phyloP scores from a whole-genome alignment of 768 basidiomycete genomes.

The Termitomyces eurrhizus region DNA sequence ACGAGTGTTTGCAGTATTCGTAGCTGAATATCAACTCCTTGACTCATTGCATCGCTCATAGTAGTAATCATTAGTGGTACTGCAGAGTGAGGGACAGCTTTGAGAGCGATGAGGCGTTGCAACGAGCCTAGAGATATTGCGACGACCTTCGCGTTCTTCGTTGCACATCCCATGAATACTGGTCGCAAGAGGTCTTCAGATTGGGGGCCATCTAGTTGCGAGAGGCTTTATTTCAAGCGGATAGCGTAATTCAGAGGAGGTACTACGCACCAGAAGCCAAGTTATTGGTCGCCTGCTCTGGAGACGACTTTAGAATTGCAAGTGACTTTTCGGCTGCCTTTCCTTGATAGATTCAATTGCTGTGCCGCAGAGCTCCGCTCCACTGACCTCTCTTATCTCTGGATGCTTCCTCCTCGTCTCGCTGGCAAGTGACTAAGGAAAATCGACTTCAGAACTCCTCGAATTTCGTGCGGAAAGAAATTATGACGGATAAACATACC shows the following conservation, averaged over 20 bases:
- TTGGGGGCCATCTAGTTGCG: constrained; percentile 61
- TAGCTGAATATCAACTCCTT: constrained; percentile 96
- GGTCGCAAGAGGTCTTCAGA: constrained; percentile 81
- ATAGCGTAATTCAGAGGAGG: constrained; percentile 1
- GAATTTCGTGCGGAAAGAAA: neutral
- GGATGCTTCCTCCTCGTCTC: constrained; percentile 89
- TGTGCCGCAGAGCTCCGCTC: constrained; percentile 8
- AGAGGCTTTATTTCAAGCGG: neutral
- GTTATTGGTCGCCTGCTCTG: constrained; percentile 70
- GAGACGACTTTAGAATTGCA: constrained; percentile 73
- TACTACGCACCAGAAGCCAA: constrained; percentile 66
- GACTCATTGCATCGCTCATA: constrained; percentile 83
- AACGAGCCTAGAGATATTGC: constrained; percentile 89
- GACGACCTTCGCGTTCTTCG: constrained; percentile 91
- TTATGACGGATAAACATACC: constrained; percentile 1
- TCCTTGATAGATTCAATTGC: constrained; percentile 18
- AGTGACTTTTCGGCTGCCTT: constrained; percentile 88
- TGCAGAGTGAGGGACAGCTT: constrained; percentile 77
- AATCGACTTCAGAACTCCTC: neutral
- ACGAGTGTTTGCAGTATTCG: constrained; percentile 91
- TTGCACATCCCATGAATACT: constrained; percentile 91
- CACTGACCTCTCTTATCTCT: constrained; percentile 85
- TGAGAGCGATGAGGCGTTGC: constrained; percentile 84
- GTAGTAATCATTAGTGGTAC: constrained; percentile 79
- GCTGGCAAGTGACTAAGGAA: constrained; percentile 69